Conservation (phyloP, 495 filamentous ascomycete genomes). For the Aspergillus bridgeri region DNA sequence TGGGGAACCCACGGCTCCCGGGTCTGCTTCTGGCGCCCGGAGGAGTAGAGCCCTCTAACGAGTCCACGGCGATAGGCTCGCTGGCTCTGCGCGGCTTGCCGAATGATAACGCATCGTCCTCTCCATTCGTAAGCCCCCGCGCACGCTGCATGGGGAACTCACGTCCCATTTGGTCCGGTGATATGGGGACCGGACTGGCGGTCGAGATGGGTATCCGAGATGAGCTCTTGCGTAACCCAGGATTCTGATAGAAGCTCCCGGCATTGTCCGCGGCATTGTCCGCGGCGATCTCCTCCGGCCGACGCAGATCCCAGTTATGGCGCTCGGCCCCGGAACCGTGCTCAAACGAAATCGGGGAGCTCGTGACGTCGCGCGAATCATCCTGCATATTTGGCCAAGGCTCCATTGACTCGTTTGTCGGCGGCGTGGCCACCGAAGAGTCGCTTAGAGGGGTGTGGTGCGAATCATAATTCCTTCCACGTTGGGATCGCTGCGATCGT, state of each 20-base stretch:
- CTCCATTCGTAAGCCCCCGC: slow-evolving; percentile 51
- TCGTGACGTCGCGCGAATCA: slow-evolving; percentile 41
- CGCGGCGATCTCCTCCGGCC: slow-evolving; percentile 75
- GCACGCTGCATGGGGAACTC: slow-evolving; percentile 65
- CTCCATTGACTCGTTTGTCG: slow-evolving; percentile 28
- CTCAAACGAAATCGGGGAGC: slow-evolving; percentile 44
- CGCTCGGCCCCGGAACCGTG: slow-evolving; percentile 34
- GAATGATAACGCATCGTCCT: slow-evolving; percentile 58
- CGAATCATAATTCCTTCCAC: slow-evolving; percentile 52
- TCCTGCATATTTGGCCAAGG: slow-evolving; percentile 39
- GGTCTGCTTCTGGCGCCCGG: slow-evolving; percentile 41
- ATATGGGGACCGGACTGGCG: slow-evolving; percentile 71
- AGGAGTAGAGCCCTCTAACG: slow-evolving; percentile 47
- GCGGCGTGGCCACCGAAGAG: slow-evolving; percentile 23
- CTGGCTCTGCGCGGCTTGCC: slow-evolving; percentile 67
- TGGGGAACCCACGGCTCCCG: slow-evolving; percentile 35
- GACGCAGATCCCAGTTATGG: slow-evolving; percentile 66
- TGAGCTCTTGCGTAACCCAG: slow-evolving; percentile 44
- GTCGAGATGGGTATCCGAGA: slow-evolving; percentile 86
- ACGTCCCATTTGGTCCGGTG: slow-evolving; percentile 61
- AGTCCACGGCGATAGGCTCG: slow-evolving; percentile 60
- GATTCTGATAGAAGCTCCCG: slow-evolving; percentile 40
- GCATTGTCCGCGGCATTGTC: slow-evolving; percentile 50
- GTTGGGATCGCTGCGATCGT: slow-evolving; percentile 30
- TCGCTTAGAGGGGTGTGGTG: slow-evolving; percentile 29